Evolutionary conservation across 2,329 filamentous ascomycete genomes (phyloP).

Genomic region (Massarina eburnea): DNA sequence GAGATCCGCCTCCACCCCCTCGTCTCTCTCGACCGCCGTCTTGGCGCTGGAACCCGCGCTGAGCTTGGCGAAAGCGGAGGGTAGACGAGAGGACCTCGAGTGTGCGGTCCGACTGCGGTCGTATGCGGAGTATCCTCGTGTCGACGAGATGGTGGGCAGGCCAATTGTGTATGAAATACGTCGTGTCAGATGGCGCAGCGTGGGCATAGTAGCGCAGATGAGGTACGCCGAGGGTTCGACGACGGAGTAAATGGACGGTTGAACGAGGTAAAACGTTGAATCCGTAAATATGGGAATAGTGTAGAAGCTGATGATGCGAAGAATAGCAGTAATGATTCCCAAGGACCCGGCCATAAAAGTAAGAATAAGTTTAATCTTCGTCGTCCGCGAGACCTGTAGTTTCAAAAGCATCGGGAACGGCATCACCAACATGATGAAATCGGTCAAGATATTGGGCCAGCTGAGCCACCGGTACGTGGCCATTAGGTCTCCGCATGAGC

Average conservation of each 20-base stretch:
- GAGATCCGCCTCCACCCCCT: background rate
- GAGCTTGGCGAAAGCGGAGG: background rate
- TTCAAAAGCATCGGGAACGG: background rate
- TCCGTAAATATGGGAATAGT: slow-evolving; percentile 1
- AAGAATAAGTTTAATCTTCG: slow-evolving; percentile 1
- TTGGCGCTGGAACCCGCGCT: too few species aligned
- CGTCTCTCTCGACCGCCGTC: background rate
- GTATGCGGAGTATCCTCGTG: background rate
- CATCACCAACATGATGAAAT: background rate
- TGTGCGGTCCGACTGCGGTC: background rate
- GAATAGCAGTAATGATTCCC: slow-evolving; percentile 4
- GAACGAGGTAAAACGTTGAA: slow-evolving; percentile 4
- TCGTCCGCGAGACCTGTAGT: background rate
- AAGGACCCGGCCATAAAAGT: slow-evolving; percentile 5
- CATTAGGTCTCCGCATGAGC: slow-evolving; percentile 1
- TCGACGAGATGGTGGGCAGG: background rate
- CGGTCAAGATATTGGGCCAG: background rate
- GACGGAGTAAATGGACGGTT: slow-evolving; percentile 5
- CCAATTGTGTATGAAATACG: background rate
- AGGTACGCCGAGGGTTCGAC: slow-evolving; percentile 6
- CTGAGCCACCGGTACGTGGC: background rate
- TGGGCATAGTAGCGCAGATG: slow-evolving; percentile 4
- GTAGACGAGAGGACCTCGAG: background rate
- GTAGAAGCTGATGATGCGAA: slow-evolving; percentile 3
- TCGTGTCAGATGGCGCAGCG: slow-evolving; percentile 1